Base-by-base conservation (phyloP, 2,329 filamentous ascomycete genomes). In the Botryotinia globosa region DNA sequence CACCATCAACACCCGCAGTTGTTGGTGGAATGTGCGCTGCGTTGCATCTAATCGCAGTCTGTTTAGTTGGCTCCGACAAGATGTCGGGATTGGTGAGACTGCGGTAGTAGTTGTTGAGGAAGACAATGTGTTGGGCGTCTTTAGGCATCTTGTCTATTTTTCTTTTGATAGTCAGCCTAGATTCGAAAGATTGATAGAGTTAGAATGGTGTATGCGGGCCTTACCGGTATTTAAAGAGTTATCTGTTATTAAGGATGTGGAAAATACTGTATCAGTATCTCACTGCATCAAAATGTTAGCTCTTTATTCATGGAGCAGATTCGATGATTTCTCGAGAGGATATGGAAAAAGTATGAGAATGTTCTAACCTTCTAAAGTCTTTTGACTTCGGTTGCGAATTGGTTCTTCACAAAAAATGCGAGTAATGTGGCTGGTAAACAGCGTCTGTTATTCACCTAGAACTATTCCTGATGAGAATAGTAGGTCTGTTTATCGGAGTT, bases 81-180 rank as follows among this genome's bases (percentile, higher is more conserved):
- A 6, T 3, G 5, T 67, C 54, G 4, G 34, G 48, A 9, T 54
- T 45, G 32, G 2, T 2, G 25, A 67, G 48, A 5, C 4, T 3
- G 20, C 39, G 20, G n/a, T 32, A 67, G 34, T 42, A 29, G 18
- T 20, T 16, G 37, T 56, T 9, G 16, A 67, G 48, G n/a, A 37
- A 67, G 4, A 8, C 1, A 1, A 8, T 20, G 29, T 67, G 65
- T 25, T 67, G 65, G 0, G 3, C 0, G n/a, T 67, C 34, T 32
- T 67, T 67, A 16, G 48, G 65, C 65, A 66, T 66, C 18, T 42
- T 67, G n/a, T 22, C 48, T 56, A 20, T 56, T 25, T 44, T 29
- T 56, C 25, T 56, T 37, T 42, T 20, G 7, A 42, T 32, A 14
- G 9, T 67, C 6, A 67, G 48, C 18, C 7, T 14, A 25, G 25